Evolutionary conservation across 805 yeast genomes (phyloP).

Genomic region (Metschnikowia kunwiensis): DNA sequence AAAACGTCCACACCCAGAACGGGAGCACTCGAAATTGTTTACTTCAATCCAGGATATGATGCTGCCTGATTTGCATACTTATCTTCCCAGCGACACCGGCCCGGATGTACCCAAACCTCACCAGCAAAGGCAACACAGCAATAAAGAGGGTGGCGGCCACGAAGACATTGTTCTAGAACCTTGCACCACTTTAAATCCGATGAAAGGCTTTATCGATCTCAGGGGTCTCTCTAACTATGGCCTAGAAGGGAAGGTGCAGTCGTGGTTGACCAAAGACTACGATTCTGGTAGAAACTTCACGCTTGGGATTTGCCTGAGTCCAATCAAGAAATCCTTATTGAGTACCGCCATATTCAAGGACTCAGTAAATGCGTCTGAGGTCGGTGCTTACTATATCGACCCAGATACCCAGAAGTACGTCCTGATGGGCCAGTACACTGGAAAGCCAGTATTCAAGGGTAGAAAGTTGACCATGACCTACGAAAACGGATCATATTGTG

Average conservation of each 20-base stretch:
- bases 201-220: constrained; percentile 50
- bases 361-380: constrained; percentile 40
- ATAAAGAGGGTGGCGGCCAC: constrained; percentile 1
- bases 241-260: constrained; percentile 42
- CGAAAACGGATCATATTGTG: constrained; percentile 62
- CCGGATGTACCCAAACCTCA: background rate
- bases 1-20: constrained; percentile 14
- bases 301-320: constrained; percentile 65
- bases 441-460: constrained; percentile 67
- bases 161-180: constrained; percentile 25
- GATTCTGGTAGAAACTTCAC: constrained; percentile 74
- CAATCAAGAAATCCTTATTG: constrained; percentile 31
- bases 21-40: constrained; percentile 10
- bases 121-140: background rate
- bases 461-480: constrained; percentile 68
- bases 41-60: constrained; percentile 13
- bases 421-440: constrained; percentile 61
- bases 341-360: constrained; percentile 36
- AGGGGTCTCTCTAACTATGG: constrained; percentile 46
- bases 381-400: constrained; percentile 59
- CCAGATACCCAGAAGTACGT: constrained; percentile 35
- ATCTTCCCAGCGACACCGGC: background rate
- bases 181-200: constrained; percentile 43
- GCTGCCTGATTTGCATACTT: constrained; percentile 5
- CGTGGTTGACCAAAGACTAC: constrained; percentile 70